Evolutionary conservation across 2,329 filamentous ascomycete species (phyloP).

Genomic region (Xylogone sp.): DNA sequence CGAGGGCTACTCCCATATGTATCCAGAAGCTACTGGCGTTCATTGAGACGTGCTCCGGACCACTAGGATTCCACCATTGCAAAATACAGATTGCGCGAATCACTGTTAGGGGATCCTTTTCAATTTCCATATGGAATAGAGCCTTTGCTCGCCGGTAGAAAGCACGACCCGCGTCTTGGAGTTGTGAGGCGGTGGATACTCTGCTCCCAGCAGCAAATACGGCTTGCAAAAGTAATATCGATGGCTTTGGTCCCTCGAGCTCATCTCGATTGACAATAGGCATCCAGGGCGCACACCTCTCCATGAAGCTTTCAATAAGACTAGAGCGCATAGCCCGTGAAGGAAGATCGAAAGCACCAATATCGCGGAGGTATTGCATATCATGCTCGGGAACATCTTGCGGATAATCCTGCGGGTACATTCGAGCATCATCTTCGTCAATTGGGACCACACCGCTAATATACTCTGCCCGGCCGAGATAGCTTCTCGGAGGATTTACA

Average conservation of each 20-base stretch:
- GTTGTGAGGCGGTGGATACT: constrained; percentile 24
- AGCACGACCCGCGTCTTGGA: constrained; percentile 22
- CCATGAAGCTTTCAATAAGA: constrained; percentile 12
- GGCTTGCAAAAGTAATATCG: constrained; percentile 31
- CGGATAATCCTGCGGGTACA: neutral
- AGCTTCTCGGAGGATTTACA: neutral
- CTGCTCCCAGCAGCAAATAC: constrained; percentile 39
- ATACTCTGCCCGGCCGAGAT: neutral
- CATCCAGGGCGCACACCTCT: constrained; percentile 16
- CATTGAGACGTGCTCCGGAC: constrained; percentile 26
- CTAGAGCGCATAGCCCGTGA: constrained; percentile 10
- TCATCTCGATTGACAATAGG: constrained; percentile 21
- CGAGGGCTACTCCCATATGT: constrained; percentile 35
- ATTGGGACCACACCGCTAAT: neutral
- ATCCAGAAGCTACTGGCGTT: constrained; percentile 34
- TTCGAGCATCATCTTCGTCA: neutral
- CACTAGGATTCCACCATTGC: constrained; percentile 32
- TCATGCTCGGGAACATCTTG: neutral
- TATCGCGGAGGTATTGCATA: neutral
- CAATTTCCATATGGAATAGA: constrained; percentile 29
- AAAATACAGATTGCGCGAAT: constrained; percentile 29
- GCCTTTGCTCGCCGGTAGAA: constrained; percentile 31
- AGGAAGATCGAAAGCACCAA: constrained; percentile 1
- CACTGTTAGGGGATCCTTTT: constrained; percentile 27
- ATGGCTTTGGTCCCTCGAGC: constrained; percentile 18